phyloP scores from a whole-genome alignment of 805 yeast genomes.

The Spencermartinsiella europaea region DNA sequence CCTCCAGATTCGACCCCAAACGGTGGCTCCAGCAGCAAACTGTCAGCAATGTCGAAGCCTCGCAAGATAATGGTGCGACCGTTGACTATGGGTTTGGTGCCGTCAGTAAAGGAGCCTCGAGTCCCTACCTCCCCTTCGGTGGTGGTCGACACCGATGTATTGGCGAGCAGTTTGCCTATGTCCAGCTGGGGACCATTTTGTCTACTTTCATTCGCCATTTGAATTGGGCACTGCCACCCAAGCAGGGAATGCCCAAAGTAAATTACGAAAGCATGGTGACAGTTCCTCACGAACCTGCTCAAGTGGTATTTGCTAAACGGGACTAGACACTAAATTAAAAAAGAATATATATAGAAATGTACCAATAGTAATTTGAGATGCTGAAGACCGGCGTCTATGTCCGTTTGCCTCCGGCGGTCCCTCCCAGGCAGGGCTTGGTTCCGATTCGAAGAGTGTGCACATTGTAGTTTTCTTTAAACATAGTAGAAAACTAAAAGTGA shows the following conservation, averaged over 20 bases:
- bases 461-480: too few relatives aligned
- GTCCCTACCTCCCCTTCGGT: conserved; percentile 96
- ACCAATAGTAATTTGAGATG: too few relatives aligned
- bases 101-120: conserved; percentile 89
- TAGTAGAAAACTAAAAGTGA: too few relatives aligned
- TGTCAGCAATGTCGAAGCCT: conserved; percentile 23
- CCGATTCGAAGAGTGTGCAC: too few relatives aligned
- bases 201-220: conserved; percentile 68
- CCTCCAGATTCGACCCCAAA: conserved; percentile 70
- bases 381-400: too few relatives aligned
- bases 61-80: conserved; percentile 23
- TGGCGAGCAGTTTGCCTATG: conserved; percentile 96
- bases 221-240: conserved; percentile 65
- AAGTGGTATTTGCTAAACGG: conserved; percentile 25
- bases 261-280: conserved; percentile 93
- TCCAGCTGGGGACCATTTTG: conserved; percentile 83
- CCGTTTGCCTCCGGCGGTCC: too few relatives aligned
- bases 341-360: conserved; percentile 19
- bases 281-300: conserved; percentile 66
- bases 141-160: conserved; percentile 99
- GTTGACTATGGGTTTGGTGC: conserved; percentile 97
- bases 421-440: too few relatives aligned
- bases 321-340: background rate
- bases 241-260: conserved; percentile 42
- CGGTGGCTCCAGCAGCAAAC: conserved; percentile 55